phyloP scores from a whole-genome alignment of 208 protist genomes.

The Porcisia deanei region DNA sequence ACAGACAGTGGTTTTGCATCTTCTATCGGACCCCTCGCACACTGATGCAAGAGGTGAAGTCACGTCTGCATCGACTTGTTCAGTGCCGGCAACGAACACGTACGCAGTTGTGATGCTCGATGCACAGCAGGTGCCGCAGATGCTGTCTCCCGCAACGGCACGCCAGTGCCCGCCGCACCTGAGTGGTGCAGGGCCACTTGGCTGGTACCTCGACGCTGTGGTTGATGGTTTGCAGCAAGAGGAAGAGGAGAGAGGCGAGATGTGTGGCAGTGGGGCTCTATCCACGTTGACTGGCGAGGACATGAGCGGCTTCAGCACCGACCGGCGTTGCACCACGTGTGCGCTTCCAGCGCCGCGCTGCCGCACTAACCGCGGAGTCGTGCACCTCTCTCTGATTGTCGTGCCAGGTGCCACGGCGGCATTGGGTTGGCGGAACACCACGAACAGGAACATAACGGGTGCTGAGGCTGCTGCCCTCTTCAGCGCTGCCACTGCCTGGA shows the following conservation, averaged over 20 bases:
- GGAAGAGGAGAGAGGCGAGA: neutral
- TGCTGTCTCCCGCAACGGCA: slow-evolving; percentile 27
- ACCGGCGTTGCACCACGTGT: neutral
- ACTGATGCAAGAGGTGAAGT: neutral
- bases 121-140: slow-evolving; percentile 25
- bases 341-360: neutral
- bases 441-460: slow-evolving; percentile 14
- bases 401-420: slow-evolving; percentile 15
- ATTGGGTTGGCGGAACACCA: slow-evolving; percentile 18
- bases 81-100: slow-evolving; percentile 1
- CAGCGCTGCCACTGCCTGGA: slow-evolving; percentile 19
- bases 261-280: neutral
- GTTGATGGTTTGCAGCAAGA: slow-evolving; percentile 11
- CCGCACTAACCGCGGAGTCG: neutral
- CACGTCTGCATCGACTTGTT: neutral
- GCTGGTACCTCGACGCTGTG: slow-evolving; percentile 27
- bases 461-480: slow-evolving; percentile 23
- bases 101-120: slow-evolving; percentile 26
- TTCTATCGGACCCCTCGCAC: neutral
- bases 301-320: neutral
- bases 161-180: slow-evolving; percentile 18
- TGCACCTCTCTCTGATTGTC: slow-evolving; percentile 20
- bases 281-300: neutral
- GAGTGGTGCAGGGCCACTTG: slow-evolving; percentile 29
- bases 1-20: slow-evolving; percentile 22